Base-by-base conservation (phyloP, 2,329 filamentous ascomycete species). In the Trichoderma pleuroti region DNA sequence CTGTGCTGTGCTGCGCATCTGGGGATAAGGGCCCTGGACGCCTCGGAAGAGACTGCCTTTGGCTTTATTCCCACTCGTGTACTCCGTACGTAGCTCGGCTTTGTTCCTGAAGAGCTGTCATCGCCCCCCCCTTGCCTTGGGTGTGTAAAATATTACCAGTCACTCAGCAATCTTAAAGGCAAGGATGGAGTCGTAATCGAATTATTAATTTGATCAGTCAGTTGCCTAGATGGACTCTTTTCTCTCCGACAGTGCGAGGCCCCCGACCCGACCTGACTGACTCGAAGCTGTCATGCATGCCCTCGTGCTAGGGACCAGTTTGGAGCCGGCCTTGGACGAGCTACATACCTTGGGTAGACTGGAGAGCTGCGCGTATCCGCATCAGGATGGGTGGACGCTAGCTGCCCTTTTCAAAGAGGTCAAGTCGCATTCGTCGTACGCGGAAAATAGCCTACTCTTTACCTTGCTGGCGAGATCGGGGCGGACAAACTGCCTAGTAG, bases 41-140 rank as follows among this genome's bases (percentile, higher is more conserved):
- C 36, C 56, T 39, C 39, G 59, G 46, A 56, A 69, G 26, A 49
- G 61, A 30, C 11, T 36, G 60, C 39, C 54, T 39, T 65, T 56
- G 28, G 42, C 24, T 60, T 64, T 66, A 63, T 60, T 66, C 46
- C 68, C 60, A 68, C 61, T 39, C 36, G 30, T 32, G 49, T n/a
- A n/a, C n/a, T n/a, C n/a, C n/a, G n/a, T 34, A 18, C 39, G 36
- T n/a, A 62, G 67, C 36, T 70, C 68, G 62, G 62, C 60, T 24
- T 54, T 54, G 60, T 64, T 60, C 68, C 68, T 65, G 52, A 62
- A 30, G 54, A 61, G 54, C 52, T 36, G 68, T 60, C 68, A 65
- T 42, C 26, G 26, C 65, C 28, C 9, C 68, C 61, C 68, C 42
- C 61, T 24, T 65, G 21, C 16, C 18, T 42, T 36, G n/a, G 12